Conservation (phyloP, 805 yeast species). For the Kodamaea kakaduensis region DNA sequence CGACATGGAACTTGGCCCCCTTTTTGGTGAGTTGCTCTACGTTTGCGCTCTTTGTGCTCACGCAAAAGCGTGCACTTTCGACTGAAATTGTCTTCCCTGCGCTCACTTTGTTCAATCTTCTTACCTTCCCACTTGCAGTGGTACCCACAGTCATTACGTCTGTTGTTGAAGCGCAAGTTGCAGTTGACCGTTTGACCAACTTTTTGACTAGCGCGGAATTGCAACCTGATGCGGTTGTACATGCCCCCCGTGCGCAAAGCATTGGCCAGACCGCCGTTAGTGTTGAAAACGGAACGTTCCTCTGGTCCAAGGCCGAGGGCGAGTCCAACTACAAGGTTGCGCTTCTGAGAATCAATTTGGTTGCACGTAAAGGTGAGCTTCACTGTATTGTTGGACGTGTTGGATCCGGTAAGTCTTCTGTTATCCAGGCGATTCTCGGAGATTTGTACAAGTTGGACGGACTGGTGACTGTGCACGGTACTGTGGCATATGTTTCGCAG, state of each 20-base stretch:
- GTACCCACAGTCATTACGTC: slow-evolving; percentile 87
- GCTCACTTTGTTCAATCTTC: slow-evolving; percentile 77
- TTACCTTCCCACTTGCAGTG: slow-evolving; percentile 87
- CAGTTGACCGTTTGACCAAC: slow-evolving; percentile 65
- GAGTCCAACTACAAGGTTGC: slow-evolving; percentile 58
- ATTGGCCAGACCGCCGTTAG: slow-evolving; percentile 66
- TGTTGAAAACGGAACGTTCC: slow-evolving; percentile 63
- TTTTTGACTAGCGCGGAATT: slow-evolving; percentile 76
- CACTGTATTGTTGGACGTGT: slow-evolving; percentile 86
- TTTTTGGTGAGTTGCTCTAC: slow-evolving; percentile 86
- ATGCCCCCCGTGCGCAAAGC: slow-evolving; percentile 43
- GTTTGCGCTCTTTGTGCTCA: slow-evolving; percentile 71
- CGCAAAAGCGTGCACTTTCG: slow-evolving; percentile 63
- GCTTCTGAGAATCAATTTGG: slow-evolving; percentile 56
- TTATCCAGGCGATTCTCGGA: slow-evolving; percentile 76
- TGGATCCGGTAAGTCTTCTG: slow-evolving; percentile 85
- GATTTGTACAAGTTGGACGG: slow-evolving; percentile 78
- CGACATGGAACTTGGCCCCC: slow-evolving; percentile 85
- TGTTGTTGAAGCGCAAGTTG: slow-evolving; percentile 84
- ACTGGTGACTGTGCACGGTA: slow-evolving; percentile 65
- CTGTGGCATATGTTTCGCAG: slow-evolving; percentile 86
- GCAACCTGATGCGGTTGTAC: slow-evolving; percentile 72
- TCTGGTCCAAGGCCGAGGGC: slow-evolving; percentile 72
- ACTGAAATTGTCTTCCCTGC: slow-evolving; percentile 94
- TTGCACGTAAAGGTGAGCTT: slow-evolving; percentile 69